A percentile compares a stretch with the other conserved stretches of the same genome.
Conservation (phyloP, 129 eudicot genomes). For the Pulicaria dysenterica region DNA sequence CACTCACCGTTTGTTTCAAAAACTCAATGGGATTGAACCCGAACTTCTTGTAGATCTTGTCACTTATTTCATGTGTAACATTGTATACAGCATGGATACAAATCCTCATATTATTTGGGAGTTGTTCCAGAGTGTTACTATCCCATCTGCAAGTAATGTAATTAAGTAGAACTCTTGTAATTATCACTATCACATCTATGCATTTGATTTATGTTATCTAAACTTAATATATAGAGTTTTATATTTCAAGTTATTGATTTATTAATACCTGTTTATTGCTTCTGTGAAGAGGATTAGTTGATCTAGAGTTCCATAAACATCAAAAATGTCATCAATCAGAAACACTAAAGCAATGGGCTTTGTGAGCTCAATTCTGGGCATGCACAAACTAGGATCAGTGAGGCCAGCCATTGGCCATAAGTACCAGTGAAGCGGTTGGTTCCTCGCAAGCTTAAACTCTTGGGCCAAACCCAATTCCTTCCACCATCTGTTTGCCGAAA, state of each 20-base stretch:
- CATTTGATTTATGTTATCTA: background rate
- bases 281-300: slow-evolving; percentile 52
- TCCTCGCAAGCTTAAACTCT: slow-evolving; percentile 47
- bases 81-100: slow-evolving; percentile 45
- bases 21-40: slow-evolving; percentile 48
- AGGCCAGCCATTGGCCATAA: slow-evolving; percentile 54
- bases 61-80: slow-evolving; percentile 41
- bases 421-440: slow-evolving; percentile 67
- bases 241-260: too few relatives aligned
- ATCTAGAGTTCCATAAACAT: slow-evolving; percentile 47
- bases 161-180: too few relatives aligned
- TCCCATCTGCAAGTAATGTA: slow-evolving; percentile 50
- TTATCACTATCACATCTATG: too few relatives aligned
- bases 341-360: slow-evolving; percentile 51
- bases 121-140: slow-evolving; percentile 16
- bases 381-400: slow-evolving; percentile 39
- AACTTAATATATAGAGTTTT: too few relatives aligned
- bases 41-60: slow-evolving; percentile 25
- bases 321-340: slow-evolving; percentile 61
- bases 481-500: slow-evolving; percentile 54
- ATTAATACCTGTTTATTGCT: slow-evolving; percentile 45
- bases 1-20: slow-evolving; percentile 47
- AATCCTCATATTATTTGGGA: slow-evolving; percentile 58
- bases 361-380: slow-evolving; percentile 47
- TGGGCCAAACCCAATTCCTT: slow-evolving; percentile 33